Evolutionary conservation across 1,284 basidiomycete genomes (phyloP).

Genomic region (Mycosarcoma maydis): DNA sequence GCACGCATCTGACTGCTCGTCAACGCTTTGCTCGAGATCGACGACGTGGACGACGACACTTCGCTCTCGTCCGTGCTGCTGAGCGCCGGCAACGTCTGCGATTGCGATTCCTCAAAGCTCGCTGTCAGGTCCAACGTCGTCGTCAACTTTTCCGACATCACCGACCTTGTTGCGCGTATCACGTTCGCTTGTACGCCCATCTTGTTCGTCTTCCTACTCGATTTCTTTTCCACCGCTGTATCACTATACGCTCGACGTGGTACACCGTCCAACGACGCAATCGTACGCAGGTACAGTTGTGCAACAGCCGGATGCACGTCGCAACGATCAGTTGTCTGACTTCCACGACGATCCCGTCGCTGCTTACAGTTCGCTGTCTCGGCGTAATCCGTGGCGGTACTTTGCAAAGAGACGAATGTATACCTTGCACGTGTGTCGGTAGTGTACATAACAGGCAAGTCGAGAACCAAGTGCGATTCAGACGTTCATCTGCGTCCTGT

Average conservation of each 20-base stretch:
- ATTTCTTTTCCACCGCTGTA: neutral
- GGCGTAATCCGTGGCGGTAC: neutral
- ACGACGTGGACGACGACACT: slow-evolving; percentile 11
- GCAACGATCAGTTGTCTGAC: slow-evolving; percentile 13
- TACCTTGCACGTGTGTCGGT: slow-evolving; percentile 2
- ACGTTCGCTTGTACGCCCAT: neutral
- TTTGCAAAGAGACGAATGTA: slow-evolving; percentile 1
- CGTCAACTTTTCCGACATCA: neutral
- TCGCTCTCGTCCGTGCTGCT: slow-evolving; percentile 12
- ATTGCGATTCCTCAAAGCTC: slow-evolving; percentile 14
- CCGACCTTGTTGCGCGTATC: no score
- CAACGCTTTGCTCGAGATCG: neutral
- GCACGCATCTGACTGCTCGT: slow-evolving; percentile 60
- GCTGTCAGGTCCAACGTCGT: slow-evolving; percentile 1
- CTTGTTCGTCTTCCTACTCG: neutral
- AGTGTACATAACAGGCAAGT: slow-evolving; percentile 2
- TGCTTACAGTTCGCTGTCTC: neutral
- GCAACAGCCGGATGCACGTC: slow-evolving; percentile 39
- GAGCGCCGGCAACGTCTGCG: slow-evolving; percentile 14
- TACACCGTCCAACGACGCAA: slow-evolving; percentile 6
- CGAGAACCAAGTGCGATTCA: neutral
- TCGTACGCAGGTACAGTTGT: slow-evolving; percentile 26
- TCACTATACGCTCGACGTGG: neutral
- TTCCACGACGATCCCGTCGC: neutral
- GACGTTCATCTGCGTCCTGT: neutral